phyloP scores from a whole-genome alignment of 31 red algal species.

The Asparagopsis taxiformis region DNA sequence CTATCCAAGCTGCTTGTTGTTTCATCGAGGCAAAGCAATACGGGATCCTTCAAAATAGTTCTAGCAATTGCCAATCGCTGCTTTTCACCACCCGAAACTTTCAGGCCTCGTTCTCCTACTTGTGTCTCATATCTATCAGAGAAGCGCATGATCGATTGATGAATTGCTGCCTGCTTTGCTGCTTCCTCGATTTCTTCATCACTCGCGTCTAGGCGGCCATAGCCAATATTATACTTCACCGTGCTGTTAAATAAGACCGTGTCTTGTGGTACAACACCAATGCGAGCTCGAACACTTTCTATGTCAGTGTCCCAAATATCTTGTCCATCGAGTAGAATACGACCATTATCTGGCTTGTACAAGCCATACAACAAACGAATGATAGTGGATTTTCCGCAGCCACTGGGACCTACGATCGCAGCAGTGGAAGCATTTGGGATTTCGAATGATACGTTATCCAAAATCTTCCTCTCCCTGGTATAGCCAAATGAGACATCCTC shows the following conservation, averaged over 20 bases:
- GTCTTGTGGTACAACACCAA: conserved; percentile 97
- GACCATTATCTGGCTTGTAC: conserved; percentile 74
- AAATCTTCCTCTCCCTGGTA: conserved; percentile 46
- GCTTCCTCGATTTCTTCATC: conserved; percentile 83
- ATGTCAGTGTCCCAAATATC: conserved; percentile 81
- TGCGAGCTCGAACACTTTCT: conserved; percentile 56
- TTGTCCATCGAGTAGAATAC: conserved; percentile 87
- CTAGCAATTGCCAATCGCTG: conserved; percentile 75
- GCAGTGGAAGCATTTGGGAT: conserved; percentile 74
- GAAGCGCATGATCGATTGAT: conserved; percentile 73
- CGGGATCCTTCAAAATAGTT: conserved; percentile 69
- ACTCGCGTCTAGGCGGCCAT: conserved; percentile 83
- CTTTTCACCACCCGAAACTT: conserved; percentile 95
- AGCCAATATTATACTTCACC: conserved; percentile 96
- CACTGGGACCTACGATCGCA: conserved; percentile 91
- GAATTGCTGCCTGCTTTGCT: conserved; percentile 70
- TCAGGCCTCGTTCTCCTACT: conserved; percentile 89
- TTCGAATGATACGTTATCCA: conserved; percentile 85
- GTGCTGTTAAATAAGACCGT: conserved; percentile 97
- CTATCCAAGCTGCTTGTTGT: conserved; percentile 88
- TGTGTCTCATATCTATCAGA: conserved; percentile 83
- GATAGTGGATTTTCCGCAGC: conserved; percentile 97
- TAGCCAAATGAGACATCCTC: conserved; percentile 87
- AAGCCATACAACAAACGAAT: conserved; percentile 87
- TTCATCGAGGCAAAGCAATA: conserved; percentile 87